These are phyloP conservation scores for Starmerella khaoyaiensis DNA, from an alignment of 805 yeast species.

Conservation along the genomic window DNA sequence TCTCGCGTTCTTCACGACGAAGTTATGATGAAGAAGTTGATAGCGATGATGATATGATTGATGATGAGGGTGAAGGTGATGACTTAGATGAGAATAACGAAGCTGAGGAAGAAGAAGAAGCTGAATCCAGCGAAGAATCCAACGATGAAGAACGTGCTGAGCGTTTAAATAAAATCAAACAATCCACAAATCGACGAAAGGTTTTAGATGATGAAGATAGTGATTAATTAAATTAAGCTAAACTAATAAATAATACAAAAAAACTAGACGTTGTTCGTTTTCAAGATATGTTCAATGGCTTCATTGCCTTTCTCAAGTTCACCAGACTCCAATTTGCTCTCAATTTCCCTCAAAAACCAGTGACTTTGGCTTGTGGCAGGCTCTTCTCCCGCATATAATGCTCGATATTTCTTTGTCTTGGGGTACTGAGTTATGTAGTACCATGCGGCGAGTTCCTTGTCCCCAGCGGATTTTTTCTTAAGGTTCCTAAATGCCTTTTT, in stretches of 20 bases:
- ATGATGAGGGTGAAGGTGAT: slow-evolving; percentile 13
- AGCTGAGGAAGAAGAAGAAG: slow-evolving; percentile 20
- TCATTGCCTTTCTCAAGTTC: slow-evolving; percentile 46
- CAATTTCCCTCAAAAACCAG: slow-evolving; percentile 42
- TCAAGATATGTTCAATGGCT: slow-evolving; percentile 28
- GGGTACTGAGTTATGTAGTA: slow-evolving; percentile 73
- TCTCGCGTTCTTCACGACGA: slow-evolving; percentile 27
- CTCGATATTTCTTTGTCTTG: slow-evolving; percentile 60
- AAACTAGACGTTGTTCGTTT: background rate
- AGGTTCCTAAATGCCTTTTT: slow-evolving; percentile 70
- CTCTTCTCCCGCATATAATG: slow-evolving; percentile 48
- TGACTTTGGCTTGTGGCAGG: slow-evolving; percentile 30
- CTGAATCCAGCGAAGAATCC: slow-evolving; percentile 18
- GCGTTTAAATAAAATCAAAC: slow-evolving; percentile 13
- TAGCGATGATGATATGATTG: slow-evolving; percentile 15
- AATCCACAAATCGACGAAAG: slow-evolving; percentile 6
- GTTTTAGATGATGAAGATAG: slow-evolving; percentile 21
- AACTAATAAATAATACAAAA: background rate
- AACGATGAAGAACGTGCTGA: slow-evolving; percentile 21
- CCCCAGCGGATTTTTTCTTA: slow-evolving; percentile 34
- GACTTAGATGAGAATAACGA: slow-evolving; percentile 9
- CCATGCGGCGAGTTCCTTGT: slow-evolving; percentile 36
- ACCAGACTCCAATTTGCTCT: slow-evolving; percentile 39
- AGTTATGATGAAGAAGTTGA: slow-evolving; percentile 14
- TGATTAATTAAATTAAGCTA: slow-evolving; percentile 10